Percentiles rank a stretch among this genome's conserved stretches.
phyloP scores from a whole-genome alignment of 208 protist species.

The Phytomonas francai region DNA sequence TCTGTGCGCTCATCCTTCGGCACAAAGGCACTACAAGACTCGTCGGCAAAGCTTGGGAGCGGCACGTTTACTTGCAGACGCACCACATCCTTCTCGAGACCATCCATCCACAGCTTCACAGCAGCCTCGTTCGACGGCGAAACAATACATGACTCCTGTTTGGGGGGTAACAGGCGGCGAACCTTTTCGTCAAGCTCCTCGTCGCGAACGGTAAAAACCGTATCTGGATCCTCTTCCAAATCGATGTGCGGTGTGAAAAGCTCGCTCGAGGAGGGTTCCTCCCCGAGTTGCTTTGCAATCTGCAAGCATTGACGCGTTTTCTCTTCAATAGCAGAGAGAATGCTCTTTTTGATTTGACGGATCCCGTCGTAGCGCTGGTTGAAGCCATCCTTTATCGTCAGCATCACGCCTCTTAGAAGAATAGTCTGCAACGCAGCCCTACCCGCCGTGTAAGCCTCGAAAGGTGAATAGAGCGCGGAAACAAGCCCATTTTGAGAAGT shows the following conservation, averaged over 20 bases:
- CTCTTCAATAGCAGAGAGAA: conserved; percentile 58
- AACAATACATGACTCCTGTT: conserved; percentile 15
- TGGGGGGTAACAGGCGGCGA: conserved; percentile 32
- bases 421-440: conserved; percentile 59
- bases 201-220: conserved; percentile 68
- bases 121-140: conserved; percentile 65
- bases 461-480: conserved; percentile 27
- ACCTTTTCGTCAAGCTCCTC: conserved; percentile 60
- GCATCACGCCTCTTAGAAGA: conserved; percentile 43
- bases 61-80: conserved; percentile 48
- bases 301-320: conserved; percentile 61
- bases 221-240: conserved; percentile 48
- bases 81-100: conserved; percentile 80
- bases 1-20: conserved; percentile 77
- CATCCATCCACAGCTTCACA: conserved; percentile 86
- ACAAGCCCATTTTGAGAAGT: neutral
- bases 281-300: conserved; percentile 72
- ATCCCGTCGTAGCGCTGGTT: conserved; percentile 54
- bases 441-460: conserved; percentile 56
- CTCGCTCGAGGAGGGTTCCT: neutral
- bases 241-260: conserved; percentile 46
- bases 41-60: conserved; percentile 66
- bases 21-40: conserved; percentile 61
- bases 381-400: conserved; percentile 51
- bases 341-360: conserved; percentile 44